phyloP scores from a whole-genome alignment of 1,139 yeast genomes.

The Blastobotrys persicus region DNA sequence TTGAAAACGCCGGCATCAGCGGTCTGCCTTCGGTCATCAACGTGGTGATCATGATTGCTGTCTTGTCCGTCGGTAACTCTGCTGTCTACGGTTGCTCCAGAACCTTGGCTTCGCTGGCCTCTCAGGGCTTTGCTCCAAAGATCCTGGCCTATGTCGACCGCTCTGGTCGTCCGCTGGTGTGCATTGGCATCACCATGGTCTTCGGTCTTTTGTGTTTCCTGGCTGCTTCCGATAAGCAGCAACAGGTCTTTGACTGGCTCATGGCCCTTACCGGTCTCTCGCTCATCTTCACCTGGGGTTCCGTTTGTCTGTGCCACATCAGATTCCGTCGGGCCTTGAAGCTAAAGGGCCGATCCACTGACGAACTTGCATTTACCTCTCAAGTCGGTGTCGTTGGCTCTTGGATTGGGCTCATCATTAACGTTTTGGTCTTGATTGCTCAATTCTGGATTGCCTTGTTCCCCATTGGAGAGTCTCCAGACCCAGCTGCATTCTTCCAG shows the following conservation, averaged over 20 bases:
- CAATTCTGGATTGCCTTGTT: conserved; percentile 80
- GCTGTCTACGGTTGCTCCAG: conserved; percentile 78
- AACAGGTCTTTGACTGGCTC: conserved; percentile 73
- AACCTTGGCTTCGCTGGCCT: conserved; percentile 77
- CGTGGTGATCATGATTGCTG: conserved; percentile 67
- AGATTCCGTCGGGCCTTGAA: conserved; percentile 75
- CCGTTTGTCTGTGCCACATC: conserved; percentile 71
- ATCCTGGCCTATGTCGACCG: conserved; percentile 71
- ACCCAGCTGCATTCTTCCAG: conserved; percentile 52
- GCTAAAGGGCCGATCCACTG: conserved; percentile 59
- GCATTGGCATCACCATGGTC: conserved; percentile 53
- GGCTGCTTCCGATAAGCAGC: conserved; percentile 62
- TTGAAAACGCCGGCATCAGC: conserved; percentile 53
- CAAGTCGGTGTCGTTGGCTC: conserved; percentile 74
- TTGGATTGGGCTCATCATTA: conserved; percentile 56
- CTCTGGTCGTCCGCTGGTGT: conserved; percentile 69
- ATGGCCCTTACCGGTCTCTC: conserved; percentile 81
- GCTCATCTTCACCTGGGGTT: conserved; percentile 80
- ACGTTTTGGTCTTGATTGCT: conserved; percentile 64
- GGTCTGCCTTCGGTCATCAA: conserved; percentile 71
- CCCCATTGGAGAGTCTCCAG: conserved; percentile 52
- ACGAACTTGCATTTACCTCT: conserved; percentile 68
- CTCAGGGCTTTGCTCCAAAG: conserved; percentile 77
- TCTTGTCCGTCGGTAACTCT: conserved; percentile 71
- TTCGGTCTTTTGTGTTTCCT: conserved; percentile 71